Conservation (phyloP, 148 eudicot species). For the Dysphania ambrosioides region DNA sequence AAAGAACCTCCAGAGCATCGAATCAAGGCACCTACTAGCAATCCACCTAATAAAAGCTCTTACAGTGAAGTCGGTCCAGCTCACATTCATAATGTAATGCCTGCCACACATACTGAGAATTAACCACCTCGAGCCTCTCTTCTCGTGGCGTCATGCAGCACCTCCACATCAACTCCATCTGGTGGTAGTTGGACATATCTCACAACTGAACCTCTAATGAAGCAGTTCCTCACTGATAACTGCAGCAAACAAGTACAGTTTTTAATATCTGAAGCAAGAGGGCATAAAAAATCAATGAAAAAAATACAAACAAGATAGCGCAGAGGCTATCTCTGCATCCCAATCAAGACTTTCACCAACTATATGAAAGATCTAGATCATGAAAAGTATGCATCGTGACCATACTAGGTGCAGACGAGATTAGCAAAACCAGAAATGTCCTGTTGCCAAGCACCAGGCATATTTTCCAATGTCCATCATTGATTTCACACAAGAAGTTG, state of each 20-base stretch:
- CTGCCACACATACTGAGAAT: constrained; percentile 1
- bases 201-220: constrained; percentile 97
- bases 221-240: constrained; percentile 97
- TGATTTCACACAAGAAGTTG: neutral
- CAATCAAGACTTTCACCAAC: neutral
- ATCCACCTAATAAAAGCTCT: constrained; percentile 15
- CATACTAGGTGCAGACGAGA: neutral
- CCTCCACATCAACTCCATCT: constrained; percentile 90
- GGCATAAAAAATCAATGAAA: neutral
- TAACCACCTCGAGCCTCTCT: constrained; percentile 98
- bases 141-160: constrained; percentile 97
- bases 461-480: neutral
- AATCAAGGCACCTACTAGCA: constrained; percentile 3
- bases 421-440: neutral
- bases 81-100: constrained; percentile 1
- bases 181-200: constrained; percentile 95
- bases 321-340: neutral
- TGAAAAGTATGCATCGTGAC: neutral
- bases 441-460: neutral
- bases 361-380: neutral
- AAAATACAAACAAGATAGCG: neutral
- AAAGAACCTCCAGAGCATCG: neutral
- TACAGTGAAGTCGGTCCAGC: constrained; percentile 7
- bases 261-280: neutral
- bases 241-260: constrained; percentile 26